Percentiles rank a stretch among this genome's conserved stretches.
Conservation (phyloP, 176 grass and related monocot genomes). For the Aechmea fasciata region DNA sequence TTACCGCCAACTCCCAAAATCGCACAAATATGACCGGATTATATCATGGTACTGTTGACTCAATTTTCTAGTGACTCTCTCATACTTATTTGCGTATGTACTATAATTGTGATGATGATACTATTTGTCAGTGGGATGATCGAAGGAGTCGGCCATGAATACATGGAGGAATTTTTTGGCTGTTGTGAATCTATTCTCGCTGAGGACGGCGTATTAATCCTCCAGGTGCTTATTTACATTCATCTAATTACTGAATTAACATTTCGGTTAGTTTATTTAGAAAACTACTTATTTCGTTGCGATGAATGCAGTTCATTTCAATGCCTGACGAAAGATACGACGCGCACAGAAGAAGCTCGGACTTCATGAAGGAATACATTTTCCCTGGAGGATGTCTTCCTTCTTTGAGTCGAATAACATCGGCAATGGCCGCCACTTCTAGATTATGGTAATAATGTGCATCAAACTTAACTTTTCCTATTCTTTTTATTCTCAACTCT, state of each 20-base stretch:
- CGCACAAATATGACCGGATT: conserved; percentile 55
- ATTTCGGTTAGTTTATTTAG: too few species aligned
- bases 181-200: conserved; percentile 66
- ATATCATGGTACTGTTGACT: conserved; percentile 56
- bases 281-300: not conserved
- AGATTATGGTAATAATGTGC: conserved; percentile 44
- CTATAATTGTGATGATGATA: not conserved
- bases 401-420: conserved; percentile 54
- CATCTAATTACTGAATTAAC: too few species aligned
- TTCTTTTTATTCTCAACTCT: not conserved
- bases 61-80: not conserved
- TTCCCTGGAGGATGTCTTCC: conserved; percentile 71
- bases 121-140: conserved; percentile 64
- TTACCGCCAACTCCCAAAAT: conserved; percentile 57
- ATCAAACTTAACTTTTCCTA: too few species aligned
- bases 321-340: conserved; percentile 74
- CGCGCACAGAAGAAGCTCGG: conserved; percentile 61
- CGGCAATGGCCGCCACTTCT: conserved; percentile 52
- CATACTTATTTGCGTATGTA: not conserved
- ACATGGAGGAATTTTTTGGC: conserved; percentile 63
- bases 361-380: conserved; percentile 89
- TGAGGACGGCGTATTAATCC: conserved; percentile 56
- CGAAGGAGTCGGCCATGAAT: conserved; percentile 80
- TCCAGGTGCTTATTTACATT: conserved; percentile 37
- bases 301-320: conserved; percentile 45